Evolutionary conservation across 352 stramenopile species (phyloP).

Genomic region (Phytophthora constricta): DNA sequence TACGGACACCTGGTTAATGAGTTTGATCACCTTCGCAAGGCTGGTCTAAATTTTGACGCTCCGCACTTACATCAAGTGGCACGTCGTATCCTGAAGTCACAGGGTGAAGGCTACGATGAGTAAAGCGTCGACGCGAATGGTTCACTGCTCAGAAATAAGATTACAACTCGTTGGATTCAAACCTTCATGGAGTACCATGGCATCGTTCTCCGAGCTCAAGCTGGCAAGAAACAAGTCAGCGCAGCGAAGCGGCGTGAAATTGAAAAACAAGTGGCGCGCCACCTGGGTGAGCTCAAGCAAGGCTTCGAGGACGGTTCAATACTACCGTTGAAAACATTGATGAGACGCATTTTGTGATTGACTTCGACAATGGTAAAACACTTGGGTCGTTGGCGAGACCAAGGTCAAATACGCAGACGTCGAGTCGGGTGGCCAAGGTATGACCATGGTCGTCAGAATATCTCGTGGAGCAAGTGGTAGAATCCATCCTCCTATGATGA

Average conservation of each 20-base stretch:
- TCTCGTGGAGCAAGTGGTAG: background rate
- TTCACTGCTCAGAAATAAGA: background rate
- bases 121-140: background rate
- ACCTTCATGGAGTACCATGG: background rate
- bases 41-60: background rate
- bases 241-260: background rate
- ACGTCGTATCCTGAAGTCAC: background rate
- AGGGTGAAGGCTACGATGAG: background rate
- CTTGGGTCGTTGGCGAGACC: background rate
- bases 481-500: constrained; percentile 17
- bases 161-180: background rate
- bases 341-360: too few relatives aligned
- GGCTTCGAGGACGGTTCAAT: constrained; percentile 11
- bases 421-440: too few relatives aligned
- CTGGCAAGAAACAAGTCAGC: background rate
- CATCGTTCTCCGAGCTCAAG: background rate
- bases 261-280: constrained; percentile 28
- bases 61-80: background rate
- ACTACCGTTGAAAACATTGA: too few relatives aligned
- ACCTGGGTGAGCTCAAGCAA: constrained; percentile 26
- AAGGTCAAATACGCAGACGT: constrained; percentile 7
- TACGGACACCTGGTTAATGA: background rate
- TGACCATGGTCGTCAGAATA: constrained; percentile 11
- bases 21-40: background rate
- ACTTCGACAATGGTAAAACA: too few relatives aligned